phyloP scores from a whole-genome alignment of 1,139 yeast species.

The Suhomyces ambrosiae region DNA sequence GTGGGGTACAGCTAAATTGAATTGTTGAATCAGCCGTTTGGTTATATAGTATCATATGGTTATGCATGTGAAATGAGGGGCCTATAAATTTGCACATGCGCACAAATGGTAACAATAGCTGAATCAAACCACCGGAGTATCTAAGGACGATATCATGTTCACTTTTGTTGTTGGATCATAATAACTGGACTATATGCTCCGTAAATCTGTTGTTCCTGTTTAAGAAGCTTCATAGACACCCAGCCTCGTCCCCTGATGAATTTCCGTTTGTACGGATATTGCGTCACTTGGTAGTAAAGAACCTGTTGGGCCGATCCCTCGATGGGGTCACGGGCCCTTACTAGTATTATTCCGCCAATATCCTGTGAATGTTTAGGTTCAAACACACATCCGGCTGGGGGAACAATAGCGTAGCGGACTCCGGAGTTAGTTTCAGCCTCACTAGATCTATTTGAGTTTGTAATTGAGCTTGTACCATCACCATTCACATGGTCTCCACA shows the following conservation, averaged over 20 bases:
- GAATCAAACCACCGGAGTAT: no score
- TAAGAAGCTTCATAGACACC: slow-evolving; percentile 13
- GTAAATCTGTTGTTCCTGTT: slow-evolving; percentile 9
- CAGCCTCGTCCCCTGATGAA: slow-evolving; percentile 18
- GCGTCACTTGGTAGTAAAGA: slow-evolving; percentile 2
- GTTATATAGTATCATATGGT: background rate
- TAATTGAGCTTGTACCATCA: no score
- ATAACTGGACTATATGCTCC: slow-evolving; percentile 3
- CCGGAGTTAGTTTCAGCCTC: no score
- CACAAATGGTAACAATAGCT: background rate
- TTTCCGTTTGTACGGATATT: slow-evolving; percentile 12
- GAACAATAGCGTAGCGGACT: background rate
- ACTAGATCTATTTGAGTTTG: no score
- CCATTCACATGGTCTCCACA: no score
- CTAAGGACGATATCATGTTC: no score
- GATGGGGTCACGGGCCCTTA: background rate
- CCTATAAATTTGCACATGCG: background rate
- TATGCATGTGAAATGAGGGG: background rate
- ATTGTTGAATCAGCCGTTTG: background rate
- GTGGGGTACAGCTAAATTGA: background rate
- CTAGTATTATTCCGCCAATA: background rate
- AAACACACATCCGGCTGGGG: background rate
- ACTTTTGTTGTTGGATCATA: background rate
- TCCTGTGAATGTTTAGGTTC: background rate
- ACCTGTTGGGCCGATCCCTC: background rate